Evolutionary conservation across 306 rosid genomes (phyloP).

Genomic region (Luffa acutangula): DNA sequence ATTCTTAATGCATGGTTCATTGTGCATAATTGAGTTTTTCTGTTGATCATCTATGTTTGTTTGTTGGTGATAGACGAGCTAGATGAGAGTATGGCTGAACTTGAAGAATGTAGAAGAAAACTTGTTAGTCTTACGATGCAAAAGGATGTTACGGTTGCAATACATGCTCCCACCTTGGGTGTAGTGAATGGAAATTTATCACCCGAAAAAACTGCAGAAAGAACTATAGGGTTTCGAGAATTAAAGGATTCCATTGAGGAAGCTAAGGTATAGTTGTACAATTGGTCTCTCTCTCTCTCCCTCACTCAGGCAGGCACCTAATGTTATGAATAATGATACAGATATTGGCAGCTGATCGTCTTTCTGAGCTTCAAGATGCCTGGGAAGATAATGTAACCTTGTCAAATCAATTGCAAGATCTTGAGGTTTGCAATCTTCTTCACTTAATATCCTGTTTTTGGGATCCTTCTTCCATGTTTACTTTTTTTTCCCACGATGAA

Average conservation of each 20-base stretch:
- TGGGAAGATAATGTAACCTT: conserved; percentile 48
- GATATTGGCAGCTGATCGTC: conserved; percentile 69
- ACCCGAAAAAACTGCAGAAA: conserved; percentile 68
- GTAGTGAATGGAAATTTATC: conserved; percentile 66
- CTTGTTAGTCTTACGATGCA: conserved; percentile 80
- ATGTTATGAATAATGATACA: conserved; percentile 18
- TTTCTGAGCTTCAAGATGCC: conserved; percentile 74
- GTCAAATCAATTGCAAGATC: conserved; percentile 66
- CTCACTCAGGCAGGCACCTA: conserved; percentile 2
- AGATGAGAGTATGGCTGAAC: conserved; percentile 72
- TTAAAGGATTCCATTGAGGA: conserved; percentile 88
- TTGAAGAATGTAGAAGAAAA: conserved; percentile 87
- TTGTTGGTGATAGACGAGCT: conserved; percentile 60
- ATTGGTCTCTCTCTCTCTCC: conserved; percentile 5
- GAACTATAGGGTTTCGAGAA: conserved; percentile 56
- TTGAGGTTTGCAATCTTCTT: conserved; percentile 48
- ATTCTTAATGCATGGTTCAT: background rate
- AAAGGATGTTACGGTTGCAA: conserved; percentile 53
- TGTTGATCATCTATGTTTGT: background rate
- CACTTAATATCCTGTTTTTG: background rate
- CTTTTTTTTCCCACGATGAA: background rate
- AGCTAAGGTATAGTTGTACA: conserved; percentile 49
- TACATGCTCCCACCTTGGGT: conserved; percentile 34
- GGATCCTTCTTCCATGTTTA: background rate
- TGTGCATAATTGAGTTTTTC: background rate